Evolutionary conservation across 129 eudicot species (phyloP).

Genomic region (Cynara cardunculus): DNA sequence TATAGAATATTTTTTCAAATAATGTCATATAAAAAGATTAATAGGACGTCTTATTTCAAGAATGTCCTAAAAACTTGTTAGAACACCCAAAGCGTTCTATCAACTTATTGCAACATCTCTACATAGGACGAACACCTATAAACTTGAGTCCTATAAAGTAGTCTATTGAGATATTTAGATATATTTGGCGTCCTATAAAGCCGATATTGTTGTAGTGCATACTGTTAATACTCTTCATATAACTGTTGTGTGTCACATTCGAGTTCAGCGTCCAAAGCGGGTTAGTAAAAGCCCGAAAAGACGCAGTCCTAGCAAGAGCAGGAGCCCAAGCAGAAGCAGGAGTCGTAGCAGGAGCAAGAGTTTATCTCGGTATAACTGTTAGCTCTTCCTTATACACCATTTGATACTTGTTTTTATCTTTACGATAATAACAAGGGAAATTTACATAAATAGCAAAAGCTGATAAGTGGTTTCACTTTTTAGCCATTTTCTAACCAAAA

Average conservation of each 20-base stretch:
- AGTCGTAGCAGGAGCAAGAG: constrained; percentile 66
- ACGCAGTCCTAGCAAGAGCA: constrained; percentile 46
- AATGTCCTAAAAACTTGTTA: background rate
- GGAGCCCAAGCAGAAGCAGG: constrained; percentile 49
- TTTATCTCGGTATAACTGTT: constrained; percentile 43
- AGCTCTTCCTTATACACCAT: background rate
- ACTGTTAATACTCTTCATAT: background rate
- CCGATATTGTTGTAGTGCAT: background rate
- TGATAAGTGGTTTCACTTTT: too few species aligned
- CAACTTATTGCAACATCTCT: background rate
- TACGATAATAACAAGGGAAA: background rate
- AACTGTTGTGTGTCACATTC: background rate
- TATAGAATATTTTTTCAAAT: background rate
- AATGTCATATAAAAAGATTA: background rate
- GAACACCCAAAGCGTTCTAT: background rate
- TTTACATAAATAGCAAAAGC: too few species aligned
- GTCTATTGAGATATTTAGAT: background rate
- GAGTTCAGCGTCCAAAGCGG: constrained; percentile 45
- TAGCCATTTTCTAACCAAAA: too few species aligned
- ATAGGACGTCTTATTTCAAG: background rate
- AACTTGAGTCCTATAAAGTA: background rate
- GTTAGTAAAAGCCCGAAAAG: constrained; percentile 65
- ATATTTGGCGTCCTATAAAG: background rate
- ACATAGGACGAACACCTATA: background rate
- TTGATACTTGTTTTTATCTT: background rate